These are phyloP conservation scores for Coniferiporia sulphurascens DNA, from an alignment of 1,284 basidiomycete genomes.

Conservation along the genomic window DNA sequence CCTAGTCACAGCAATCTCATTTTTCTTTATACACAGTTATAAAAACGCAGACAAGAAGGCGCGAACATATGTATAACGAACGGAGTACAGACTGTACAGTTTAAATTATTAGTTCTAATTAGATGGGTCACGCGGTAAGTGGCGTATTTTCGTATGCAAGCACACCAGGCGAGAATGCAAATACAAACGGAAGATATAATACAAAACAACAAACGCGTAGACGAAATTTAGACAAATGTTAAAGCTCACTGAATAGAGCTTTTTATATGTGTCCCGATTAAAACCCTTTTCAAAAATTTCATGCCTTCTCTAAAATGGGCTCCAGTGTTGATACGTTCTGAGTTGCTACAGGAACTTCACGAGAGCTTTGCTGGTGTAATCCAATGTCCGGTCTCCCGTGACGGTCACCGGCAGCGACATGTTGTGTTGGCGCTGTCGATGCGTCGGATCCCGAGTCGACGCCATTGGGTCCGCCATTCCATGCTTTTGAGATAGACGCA, in stretches of 20 bases:
- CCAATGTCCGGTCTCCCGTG: conserved; percentile 38
- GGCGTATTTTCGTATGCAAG: no score
- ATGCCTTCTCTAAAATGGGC: conserved; percentile 1
- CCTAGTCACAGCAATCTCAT: no score
- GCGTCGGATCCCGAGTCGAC: conserved; percentile 21
- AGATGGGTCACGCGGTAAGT: no score
- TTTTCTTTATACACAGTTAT: no score
- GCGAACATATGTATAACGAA: no score
- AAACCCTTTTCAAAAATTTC: neutral
- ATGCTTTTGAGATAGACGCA: conserved; percentile 19
- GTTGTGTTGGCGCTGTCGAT: neutral
- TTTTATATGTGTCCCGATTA: neutral
- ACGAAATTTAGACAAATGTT: neutral
- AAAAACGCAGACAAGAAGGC: no score
- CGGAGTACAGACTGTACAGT: no score
- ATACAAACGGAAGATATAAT: neutral
- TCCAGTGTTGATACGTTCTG: neutral
- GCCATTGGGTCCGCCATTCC: neutral
- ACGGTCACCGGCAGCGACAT: conserved; percentile 42
- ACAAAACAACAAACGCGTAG: neutral
- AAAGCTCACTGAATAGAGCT: neutral
- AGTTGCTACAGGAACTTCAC: neutral
- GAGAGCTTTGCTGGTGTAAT: conserved; percentile 1
- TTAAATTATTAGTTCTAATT: no score
- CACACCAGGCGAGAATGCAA: neutral